Base-by-base conservation (phyloP, 2,329 filamentous ascomycete genomes). In the Emergomyces pasteurianus region DNA sequence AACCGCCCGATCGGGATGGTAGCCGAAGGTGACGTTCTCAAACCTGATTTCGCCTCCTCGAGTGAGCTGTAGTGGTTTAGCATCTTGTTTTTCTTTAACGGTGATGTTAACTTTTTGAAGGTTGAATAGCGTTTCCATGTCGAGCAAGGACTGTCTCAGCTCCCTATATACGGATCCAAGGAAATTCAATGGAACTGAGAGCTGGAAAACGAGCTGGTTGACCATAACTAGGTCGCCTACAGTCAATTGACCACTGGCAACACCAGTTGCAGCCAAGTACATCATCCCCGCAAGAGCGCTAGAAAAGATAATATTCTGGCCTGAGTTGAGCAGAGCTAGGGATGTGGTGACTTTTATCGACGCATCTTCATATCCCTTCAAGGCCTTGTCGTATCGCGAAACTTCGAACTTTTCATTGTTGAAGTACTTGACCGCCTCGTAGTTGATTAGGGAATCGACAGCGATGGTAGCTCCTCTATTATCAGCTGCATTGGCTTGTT, bases 381-480 rank as follows among this genome's bases (percentile, higher is more conserved):
- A 79, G 0, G 94, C 91, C 67, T 86, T 84, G 74, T 97, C 92
- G 73, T 99, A 99, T 49, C 94, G 85, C 38, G 83, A 82, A 50
- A 96, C 90, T 77, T 99, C 94, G 66, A 91, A 97, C 66, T 88
- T 90, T 71, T 99, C 95, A 70, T 99, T 99, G 79, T 99, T 99
- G 78, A 97, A 99, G 78, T 97, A 96, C 76, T 99, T 99, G 71
- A 99, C 94, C 16, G 95, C 92, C 75, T 99, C 94, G 70, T 96
- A 99, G 77, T 99, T 99, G 79, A 99, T 96, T 58, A 99, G 79
- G 0, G 92, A 96, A 76, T 99, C 94, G 1, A 97, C 92, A 0
- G 92, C 92, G 8, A 97, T 90, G 0, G 92, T 97, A 0, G 92
- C 95, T 0, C 90, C 94, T 71, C 86, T 90, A 75, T 97, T 99